phyloP scores from a whole-genome alignment of 2,329 filamentous ascomycete genomes.

The Microdochium trichocladiopsis region DNA sequence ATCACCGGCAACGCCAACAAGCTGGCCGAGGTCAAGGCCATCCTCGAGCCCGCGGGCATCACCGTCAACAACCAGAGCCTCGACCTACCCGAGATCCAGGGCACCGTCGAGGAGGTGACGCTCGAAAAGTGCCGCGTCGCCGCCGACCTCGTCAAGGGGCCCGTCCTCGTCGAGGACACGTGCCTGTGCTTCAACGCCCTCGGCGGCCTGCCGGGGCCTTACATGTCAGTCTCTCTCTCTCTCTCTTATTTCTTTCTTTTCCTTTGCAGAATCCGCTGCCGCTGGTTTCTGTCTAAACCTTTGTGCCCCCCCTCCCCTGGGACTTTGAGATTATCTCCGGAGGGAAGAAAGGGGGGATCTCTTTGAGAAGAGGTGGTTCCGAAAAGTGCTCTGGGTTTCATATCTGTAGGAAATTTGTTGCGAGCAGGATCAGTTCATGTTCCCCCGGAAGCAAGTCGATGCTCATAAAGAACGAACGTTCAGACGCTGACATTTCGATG shows the following conservation, averaged over 20 bases:
- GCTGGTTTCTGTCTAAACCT: neutral
- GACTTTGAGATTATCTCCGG: no score
- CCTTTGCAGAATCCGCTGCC: neutral
- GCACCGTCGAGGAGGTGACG: slow-evolving; percentile 86
- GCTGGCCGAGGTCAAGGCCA: slow-evolving; percentile 79
- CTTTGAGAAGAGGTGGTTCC: no score
- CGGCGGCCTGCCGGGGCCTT: slow-evolving; percentile 86
- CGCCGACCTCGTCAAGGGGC: slow-evolving; percentile 63
- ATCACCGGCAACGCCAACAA: slow-evolving; percentile 97
- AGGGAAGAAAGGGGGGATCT: no score
- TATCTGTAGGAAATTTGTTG: no score
- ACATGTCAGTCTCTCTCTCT: slow-evolving; percentile 64
- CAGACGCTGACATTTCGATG: no score
- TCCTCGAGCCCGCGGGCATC: slow-evolving; percentile 64
- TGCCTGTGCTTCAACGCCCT: slow-evolving; percentile 89
- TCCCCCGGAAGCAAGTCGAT: no score
- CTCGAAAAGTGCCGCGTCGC: slow-evolving; percentile 79
- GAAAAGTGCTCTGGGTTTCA: no score
- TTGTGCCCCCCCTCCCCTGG: neutral
- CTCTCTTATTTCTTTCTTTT: neutral
- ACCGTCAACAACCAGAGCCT: slow-evolving; percentile 66
- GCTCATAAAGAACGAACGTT: no score
- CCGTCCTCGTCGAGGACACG: slow-evolving; percentile 93
- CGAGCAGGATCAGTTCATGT: no score
- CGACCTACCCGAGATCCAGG: slow-evolving; percentile 86